Evolutionary conservation across 208 protist species (phyloP), one percentile per base, ranked within the genome.

Genomic region (Leishmania major): DNA sequence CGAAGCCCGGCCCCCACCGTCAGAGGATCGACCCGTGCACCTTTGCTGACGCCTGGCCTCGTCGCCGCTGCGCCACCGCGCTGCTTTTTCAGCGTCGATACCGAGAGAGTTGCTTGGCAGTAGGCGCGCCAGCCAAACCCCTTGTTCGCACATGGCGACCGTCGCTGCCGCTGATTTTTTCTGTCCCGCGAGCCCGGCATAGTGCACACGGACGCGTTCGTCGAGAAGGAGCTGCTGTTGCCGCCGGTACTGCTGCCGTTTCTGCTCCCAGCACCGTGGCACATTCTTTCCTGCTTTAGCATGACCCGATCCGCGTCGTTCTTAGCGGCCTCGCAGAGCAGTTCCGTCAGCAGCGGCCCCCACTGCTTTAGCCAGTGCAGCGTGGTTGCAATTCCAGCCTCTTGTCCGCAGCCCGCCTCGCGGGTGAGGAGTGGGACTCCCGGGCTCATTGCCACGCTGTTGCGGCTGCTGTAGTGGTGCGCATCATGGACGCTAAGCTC

Each of bases 301-400:
- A 59, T 22, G 2, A 64, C 28, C 17, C 28, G 13, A 0, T 49
- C 43, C 5, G 64, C 53, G 57, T 82, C 74, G 59, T 82, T 78
- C 37, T 69, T 79, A 11, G 78, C 83, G 2, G 83, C 64, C 57
- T 86, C 83, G 66, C 82, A 82, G 60, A 86, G 74, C 74, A 86
- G 57, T 69, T 86, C 75, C 31, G 75, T 83, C 75, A 86, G 74
- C 55, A 86, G 31, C 3, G 83, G 83, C 0, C 83, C 83, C 83
- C 83, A 86, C 66, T 80, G 74, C 60, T 82, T 59, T 15, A 86
- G 78, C 83, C 83, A 86, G 74, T 83, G 43, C 45, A 86, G 74
- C 43, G 73, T 79, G 47, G 17, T n/a, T 45, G 22, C 57, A n/a
- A 55, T n/a, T 19, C 43, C 70, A 13, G 35, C 70, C 7, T 25